Evolutionary conservation across 2,329 filamentous ascomycete genomes (phyloP).

Genomic region (Metarhizium rileyi): DNA sequence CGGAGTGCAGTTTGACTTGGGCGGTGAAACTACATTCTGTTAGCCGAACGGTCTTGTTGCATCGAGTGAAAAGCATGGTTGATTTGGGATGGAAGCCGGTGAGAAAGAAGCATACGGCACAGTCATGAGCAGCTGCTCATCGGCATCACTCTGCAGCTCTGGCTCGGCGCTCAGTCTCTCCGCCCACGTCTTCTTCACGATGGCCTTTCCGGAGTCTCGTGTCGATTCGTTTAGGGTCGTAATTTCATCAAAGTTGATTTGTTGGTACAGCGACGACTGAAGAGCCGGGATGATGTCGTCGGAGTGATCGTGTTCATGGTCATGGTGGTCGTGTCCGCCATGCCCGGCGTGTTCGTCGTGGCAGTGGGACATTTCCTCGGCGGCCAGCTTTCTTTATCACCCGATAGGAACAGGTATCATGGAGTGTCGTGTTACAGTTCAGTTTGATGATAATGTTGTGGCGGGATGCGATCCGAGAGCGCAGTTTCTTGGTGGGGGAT

Average conservation of each 20-base stretch:
- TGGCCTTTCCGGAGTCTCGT: constrained; percentile 56
- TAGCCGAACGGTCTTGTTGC: not conserved
- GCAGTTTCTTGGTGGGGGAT: constrained; percentile 8
- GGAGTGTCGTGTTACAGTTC: not conserved
- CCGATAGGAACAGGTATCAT: not conserved
- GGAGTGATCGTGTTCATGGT: constrained; percentile 68
- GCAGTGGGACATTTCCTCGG: constrained; percentile 36
- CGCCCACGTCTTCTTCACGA: constrained; percentile 86
- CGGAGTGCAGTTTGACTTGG: constrained; percentile 83
- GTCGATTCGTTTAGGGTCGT: constrained; percentile 73
- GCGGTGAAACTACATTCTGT: constrained; percentile 63
- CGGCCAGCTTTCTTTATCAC: not conserved
- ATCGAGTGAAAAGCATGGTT: not conserved
- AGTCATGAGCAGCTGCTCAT: constrained; percentile 89
- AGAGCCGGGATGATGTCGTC: constrained; percentile 89
- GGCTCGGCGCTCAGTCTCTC: constrained; percentile 63
- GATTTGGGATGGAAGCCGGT: not conserved
- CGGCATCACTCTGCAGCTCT: constrained; percentile 74
- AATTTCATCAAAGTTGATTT: constrained; percentile 83
- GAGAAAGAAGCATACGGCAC: constrained; percentile 57
- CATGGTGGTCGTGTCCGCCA: constrained; percentile 39
- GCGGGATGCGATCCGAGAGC: not conserved
- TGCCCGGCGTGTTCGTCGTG: constrained; percentile 42
- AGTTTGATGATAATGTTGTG: not conserved
- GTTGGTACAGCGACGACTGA: constrained; percentile 82